Base-by-base conservation (phyloP, 2,329 filamentous ascomycete species). In the Penicillium sp. region DNA sequence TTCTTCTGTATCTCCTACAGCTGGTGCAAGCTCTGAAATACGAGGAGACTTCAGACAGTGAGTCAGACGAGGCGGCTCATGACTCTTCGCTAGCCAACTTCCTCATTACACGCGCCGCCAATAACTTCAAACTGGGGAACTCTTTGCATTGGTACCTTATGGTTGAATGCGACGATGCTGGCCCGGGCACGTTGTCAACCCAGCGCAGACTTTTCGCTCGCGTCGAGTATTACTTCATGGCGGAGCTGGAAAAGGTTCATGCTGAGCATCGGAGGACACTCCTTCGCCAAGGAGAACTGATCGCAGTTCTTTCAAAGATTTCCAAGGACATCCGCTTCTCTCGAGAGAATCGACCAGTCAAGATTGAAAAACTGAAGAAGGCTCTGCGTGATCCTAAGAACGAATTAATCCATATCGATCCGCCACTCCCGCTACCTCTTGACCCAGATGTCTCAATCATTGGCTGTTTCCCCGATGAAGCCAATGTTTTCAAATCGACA, bases 121-220 rank as follows among this genome's bases (percentile, higher is more conserved):
- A 89, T 62, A 98, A 96, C 71, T 91, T 97, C 70, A 89, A 90
- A 60, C 84, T 99, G 1, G 95, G 94, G 34, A 99, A 96, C 73
- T 96, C 96, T 77, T 86, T 99, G 55, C 91, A 97, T 75, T 99
- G 95, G 95, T 99, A 98, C 75, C 83, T 99, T 2, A 97, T 97
- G 88, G 95, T 99, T 1, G 96, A 99, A 77, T 96, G 93, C 67
- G 92, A 96, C 67, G 94, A 97, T 73, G 76, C 79, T 41, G 92
- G 90, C 65, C 86, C 87, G 3, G 89, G 92, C 45, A 91, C 93
- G 67, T 84, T 87, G 22, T 82, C 86, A 4, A 87, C 88, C 58
- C 90, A 94, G 71, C 89, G 91, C 48, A 90, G 91, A 63, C 87
- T 98, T 17, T 99, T 96, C 75, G 89, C 91, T 31, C 92, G 94